Evolutionary conservation across 306 rosid species (phyloP), one percentile per base, ranked within the genome.

Genomic region (Prunus padus): DNA sequence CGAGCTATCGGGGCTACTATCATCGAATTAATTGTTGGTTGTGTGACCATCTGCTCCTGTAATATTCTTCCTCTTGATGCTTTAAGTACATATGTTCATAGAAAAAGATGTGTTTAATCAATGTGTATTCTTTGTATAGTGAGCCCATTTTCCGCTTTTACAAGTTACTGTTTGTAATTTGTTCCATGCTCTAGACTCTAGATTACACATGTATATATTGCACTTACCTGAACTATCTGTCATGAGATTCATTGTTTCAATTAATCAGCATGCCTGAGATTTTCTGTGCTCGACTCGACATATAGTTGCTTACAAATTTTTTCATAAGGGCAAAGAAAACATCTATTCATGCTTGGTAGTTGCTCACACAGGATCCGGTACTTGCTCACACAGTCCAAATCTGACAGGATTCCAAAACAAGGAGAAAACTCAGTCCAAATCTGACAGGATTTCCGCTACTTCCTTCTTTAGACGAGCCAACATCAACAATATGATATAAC

Each of bases 1-100:
- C 45, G 85, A 81, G 69, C 76, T 78, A 5, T 75, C 72, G 1
- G 79, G 85, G 47, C 44, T 75, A 4, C 14, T 78, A 37, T 84
- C 69, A 82, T 62, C 47, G 47, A 31, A 56, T 65, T 56, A 18
- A 25, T 8, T 8, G 14, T 23, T 11, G 22, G 30, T 57, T 37
- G 4, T 67, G 2, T 18, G 3, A 28, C 14, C 49, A 20, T 62
- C 40, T 67, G 44, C 74, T 44, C 15, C 28, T 30, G 65, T 28
- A 61, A 63, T 23, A 44, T 26, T 56, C 44, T 76, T 56, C 18
- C 33, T 12, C 18, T 54, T 33, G 33, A 14, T 19, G 61, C 31
- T 33, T 0, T 19, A 19, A 54, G 66, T 72, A 14, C 40, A 15
- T 8, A 14, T 23, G 65, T 71, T 33, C 45, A 71, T 55, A 55